Base-by-base conservation (phyloP, 2,329 filamentous ascomycete genomes). In the Fusarium albidum region DNA sequence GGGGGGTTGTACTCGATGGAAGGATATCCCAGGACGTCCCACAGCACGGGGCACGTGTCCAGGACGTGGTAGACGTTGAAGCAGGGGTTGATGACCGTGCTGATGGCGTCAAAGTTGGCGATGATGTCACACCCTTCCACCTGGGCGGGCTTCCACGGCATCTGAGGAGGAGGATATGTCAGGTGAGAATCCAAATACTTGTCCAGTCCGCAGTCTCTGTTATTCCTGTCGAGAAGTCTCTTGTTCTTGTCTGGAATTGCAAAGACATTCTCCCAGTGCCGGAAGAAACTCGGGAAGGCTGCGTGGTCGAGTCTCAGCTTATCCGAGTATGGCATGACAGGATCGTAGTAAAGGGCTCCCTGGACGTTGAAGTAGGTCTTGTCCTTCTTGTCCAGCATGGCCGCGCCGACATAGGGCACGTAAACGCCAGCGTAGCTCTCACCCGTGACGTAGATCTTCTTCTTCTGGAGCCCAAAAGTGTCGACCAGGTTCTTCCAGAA, bases 401-500 rank as follows among this genome's bases (percentile, higher is more conserved):
- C 85, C 58, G 84, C 81, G 2, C 87, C 84, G 47, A 91, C 86
- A 67, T 90, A 90, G 0, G 88, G 86, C 18, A 87, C 83, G 66
- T 84, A 86, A 61, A 79, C 71, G 15, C 88, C 87, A 2, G 83
- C 87, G 64, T 88, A 90, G n/a, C 44, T 49, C 21, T 59, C 56
- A 5, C 55, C 66, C 39, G 88, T 79, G 51, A 93, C 82, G 69
- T 87, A 92, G 13, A 91, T 79, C 64, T 88, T 88, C 65, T 82
- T 83, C 9, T 80, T 79, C 26, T 88, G 78, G 60, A 90, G 77
- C 11, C 71, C 77, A 63, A 91, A 91, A 0, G 84, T 86, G 29
- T 88, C 77, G 51, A 90, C 73, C 63, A 91, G 91, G 72, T 90
- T 90, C 76, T 87, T 86, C 78, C 84, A 91, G 73, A 91, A 92